A percentile compares a stretch with the other conserved stretches of the same genome.
Conservation (phyloP, 495 filamentous ascomycete genomes). For the Trichoderma virens region DNA sequence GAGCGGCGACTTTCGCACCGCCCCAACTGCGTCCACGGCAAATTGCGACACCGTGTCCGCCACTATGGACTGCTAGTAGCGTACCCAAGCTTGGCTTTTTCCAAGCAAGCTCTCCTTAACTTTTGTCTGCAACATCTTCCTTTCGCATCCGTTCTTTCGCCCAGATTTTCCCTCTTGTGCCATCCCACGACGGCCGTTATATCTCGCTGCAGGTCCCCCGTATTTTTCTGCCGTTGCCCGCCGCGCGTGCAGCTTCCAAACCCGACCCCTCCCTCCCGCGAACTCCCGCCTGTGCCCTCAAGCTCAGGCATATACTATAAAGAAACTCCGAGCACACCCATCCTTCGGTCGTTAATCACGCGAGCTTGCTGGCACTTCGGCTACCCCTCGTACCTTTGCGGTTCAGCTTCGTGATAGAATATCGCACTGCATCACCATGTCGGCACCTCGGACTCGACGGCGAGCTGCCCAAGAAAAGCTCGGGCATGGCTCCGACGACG, state of each 20-base stretch:
- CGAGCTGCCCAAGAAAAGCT: constrained; percentile 23
- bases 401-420: not conserved
- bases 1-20: not conserved
- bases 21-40: not conserved
- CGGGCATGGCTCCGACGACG: not conserved
- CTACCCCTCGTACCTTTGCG: not conserved
- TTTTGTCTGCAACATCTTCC: constrained; percentile 10
- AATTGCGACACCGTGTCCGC: constrained; percentile 8
- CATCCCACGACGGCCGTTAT: not conserved
- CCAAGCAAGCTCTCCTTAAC: constrained; percentile 4
- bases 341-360: not conserved
- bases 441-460: constrained; percentile 26
- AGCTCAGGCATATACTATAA: not conserved
- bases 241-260: not conserved
- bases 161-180: not conserved
- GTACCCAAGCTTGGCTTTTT: not conserved
- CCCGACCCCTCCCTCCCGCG: not conserved
- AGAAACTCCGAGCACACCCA: not conserved
- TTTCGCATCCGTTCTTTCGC: constrained; percentile 13
- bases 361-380: not conserved
- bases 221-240: not conserved
- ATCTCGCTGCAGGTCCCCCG: not conserved
- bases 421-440: constrained; percentile 19
- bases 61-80: not conserved
- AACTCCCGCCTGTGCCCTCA: not conserved